Conservation (phyloP, 495 filamentous ascomycete species). For the Astrothelium macrocarpum region DNA sequence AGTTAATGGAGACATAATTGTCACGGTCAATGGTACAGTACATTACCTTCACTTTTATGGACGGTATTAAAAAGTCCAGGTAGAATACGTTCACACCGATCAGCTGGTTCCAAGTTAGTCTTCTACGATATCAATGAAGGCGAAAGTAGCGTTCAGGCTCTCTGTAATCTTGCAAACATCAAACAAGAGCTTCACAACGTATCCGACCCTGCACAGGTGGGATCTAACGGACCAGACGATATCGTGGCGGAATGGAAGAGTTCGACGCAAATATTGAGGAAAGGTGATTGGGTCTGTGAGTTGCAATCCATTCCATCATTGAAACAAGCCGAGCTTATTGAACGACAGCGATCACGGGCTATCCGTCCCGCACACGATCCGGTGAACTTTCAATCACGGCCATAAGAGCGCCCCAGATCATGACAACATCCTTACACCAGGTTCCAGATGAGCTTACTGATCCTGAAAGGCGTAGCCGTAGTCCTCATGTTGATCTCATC, state of each 20-base stretch:
- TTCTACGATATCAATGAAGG: constrained; percentile 77
- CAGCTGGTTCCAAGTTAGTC: constrained; percentile 59
- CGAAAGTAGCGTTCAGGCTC: constrained; percentile 52
- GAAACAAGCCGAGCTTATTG: constrained; percentile 11
- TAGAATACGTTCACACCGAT: constrained; percentile 52
- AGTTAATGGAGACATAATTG: constrained; percentile 10
- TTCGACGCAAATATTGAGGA: constrained; percentile 47
- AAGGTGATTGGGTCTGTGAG: constrained; percentile 74
- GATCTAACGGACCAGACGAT: no score
- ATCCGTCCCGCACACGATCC: constrained; percentile 55
- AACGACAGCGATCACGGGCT: constrained; percentile 46
- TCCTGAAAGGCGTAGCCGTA: constrained; percentile 53
- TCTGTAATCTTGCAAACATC: constrained; percentile 57
- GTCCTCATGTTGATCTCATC: constrained; percentile 74
- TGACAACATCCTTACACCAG: constrained; percentile 68
- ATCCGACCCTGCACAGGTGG: constrained; percentile 28
- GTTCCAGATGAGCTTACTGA: constrained; percentile 57
- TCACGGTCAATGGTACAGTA: constrained; percentile 11
- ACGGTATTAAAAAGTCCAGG: constrained; percentile 38
- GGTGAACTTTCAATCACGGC: constrained; percentile 73
- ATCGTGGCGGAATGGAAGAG: constrained; percentile 50
- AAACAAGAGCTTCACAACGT: constrained; percentile 15
- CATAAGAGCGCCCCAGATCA: constrained; percentile 53
- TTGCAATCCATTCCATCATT: constrained; percentile 15
- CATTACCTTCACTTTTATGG: constrained; percentile 13